Base-by-base conservation (phyloP, 768 basidiomycete genomes). In the Fibroporia radiculosa region DNA sequence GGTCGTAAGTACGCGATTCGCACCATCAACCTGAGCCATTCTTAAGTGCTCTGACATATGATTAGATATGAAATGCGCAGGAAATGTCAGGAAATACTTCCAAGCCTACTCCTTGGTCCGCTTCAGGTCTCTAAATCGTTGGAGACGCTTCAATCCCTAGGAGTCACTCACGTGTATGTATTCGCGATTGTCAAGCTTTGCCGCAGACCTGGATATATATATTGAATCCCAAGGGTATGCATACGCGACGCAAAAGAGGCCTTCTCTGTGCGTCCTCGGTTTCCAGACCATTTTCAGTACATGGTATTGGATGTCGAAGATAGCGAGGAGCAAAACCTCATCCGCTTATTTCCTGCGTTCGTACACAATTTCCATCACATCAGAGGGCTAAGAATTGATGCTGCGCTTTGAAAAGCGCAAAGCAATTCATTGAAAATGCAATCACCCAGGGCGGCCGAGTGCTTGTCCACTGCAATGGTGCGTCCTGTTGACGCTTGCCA, bases 301-400 rank as follows among this genome's bases (percentile, higher is more conserved):
- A 62, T 91, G 58, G 79, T 81, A 1, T 69, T 95, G 26, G 84
- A 93, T 60, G 88, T 96, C 22, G 77, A 91, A 60, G 92, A 96
- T 62, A 90, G 79, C 52, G 91, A 93, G 62, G 92, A 95, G 58
- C 93, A 96, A 66, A 96, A 96, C 60, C 73, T 96, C 31, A 95
- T 96, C 54, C 74, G 87, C 22, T 66, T 93, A 33, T 95, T 95
- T 63, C 93, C 92, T n/a, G 60, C 62, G 92, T 92, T 51, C 45
- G 78, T 68, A 22, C 27, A 16, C 19, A 20, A 10, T 42, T 7
- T 34, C 24, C 40, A 27, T 22, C 14, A 5, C 28, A 32, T n/a
- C n/a, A n/a, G n/a, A n/a, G n/a, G n/a, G n/a, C n/a, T n/a, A n/a
- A n/a, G n/a, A n/a, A n/a, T n/a, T n/a, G n/a, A 19, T 18, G 12